These are phyloP conservation scores for Chlorociboria aeruginascens DNA, from an alignment of 495 filamentous ascomycete genomes.

Conservation along the genomic window DNA sequence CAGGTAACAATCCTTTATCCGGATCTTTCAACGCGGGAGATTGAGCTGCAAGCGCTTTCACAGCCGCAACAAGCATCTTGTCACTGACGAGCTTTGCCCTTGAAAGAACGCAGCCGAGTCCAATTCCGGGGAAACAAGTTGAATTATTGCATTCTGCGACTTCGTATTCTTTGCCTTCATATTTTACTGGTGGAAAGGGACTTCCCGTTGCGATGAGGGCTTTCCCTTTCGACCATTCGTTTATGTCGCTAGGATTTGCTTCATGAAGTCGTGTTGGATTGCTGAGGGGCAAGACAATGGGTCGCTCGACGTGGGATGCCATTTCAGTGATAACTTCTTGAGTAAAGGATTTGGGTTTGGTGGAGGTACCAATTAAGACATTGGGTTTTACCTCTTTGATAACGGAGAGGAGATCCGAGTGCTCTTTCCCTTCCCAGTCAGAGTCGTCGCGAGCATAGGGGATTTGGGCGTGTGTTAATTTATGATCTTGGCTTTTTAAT, in stretches of 20 bases:
- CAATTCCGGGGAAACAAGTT: conserved; percentile 78
- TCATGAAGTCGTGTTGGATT: conserved; percentile 84
- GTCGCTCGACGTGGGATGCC: conserved; percentile 63
- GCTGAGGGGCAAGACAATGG: conserved; percentile 74
- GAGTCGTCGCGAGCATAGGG: conserved; percentile 51
- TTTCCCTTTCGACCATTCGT: conserved; percentile 64
- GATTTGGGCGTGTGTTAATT: conserved; percentile 53
- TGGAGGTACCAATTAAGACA: conserved; percentile 75
- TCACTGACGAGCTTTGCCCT: conserved; percentile 52
- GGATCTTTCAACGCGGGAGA: conserved; percentile 50
- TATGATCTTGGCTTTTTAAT: conserved; percentile 43
- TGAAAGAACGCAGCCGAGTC: conserved; percentile 63
- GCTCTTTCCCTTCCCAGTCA: conserved; percentile 48
- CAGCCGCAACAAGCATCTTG: conserved; percentile 73
- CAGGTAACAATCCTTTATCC: conserved; percentile 55
- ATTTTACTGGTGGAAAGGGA: conserved; percentile 68
- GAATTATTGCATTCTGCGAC: conserved; percentile 88
- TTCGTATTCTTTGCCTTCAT: conserved; percentile 50
- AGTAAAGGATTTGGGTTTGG: conserved; percentile 67
- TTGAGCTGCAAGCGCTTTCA: conserved; percentile 55
- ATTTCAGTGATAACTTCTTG: conserved; percentile 64
- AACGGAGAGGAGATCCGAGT: conserved; percentile 48
- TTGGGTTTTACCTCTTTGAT: conserved; percentile 67
- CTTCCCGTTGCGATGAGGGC: conserved; percentile 78
- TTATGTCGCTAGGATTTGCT: conserved; percentile 66